Evolutionary conservation across 805 yeast genomes (phyloP), one percentile per base, ranked within the genome.

Genomic region (Cyberlindnera xishuangbannaensis): DNA sequence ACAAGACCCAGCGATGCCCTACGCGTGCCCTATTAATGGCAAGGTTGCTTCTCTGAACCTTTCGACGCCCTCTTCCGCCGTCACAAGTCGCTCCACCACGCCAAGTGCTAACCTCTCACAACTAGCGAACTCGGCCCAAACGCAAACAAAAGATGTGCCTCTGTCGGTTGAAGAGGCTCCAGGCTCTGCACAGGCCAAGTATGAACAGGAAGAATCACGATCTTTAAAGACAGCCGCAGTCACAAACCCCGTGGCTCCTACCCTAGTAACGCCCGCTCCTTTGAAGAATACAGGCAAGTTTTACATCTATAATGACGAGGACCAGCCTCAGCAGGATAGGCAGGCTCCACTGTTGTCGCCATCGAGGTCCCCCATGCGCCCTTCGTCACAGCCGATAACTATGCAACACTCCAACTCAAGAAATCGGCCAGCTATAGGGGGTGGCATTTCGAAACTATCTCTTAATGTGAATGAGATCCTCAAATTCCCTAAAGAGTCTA

Each of bases 401-500:
- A 20, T 34, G 5, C 29, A 15, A 14, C 40, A 43, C 31, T 31
- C 46, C 15, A 37, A 34, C 27, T 37, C 44, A 11, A 29, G 28
- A 13, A 38, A 27, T 20, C 33, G 30, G 18, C 19, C 27, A 16
- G 34, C 27, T 21, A 36, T 37, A 9, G 45, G 43, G 12, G 48
- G 52, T 18, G 51, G 52, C 5, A 43, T 50, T 4, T 41, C 69
- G 2, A 50, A 52, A 26, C 28, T 52, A 5, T 42, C 55, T 2
- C 57, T 52, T 5, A 59, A 52, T 30, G 28, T 51, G 12, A 51
- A 58, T 9, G 76, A 78, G 34, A 64, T 82, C 14, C 52, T 78
- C 25, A 70, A 67, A 41, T 80, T 84, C 50, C 86, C 90, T 5
- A 75, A 77, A 17, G 87, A 82, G 45, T 82, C 92, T 10, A 74